These are phyloP conservation scores for Aspergillus carlsbadensis DNA, from an alignment of 495 filamentous ascomycete genomes.

Conservation along the genomic window DNA sequence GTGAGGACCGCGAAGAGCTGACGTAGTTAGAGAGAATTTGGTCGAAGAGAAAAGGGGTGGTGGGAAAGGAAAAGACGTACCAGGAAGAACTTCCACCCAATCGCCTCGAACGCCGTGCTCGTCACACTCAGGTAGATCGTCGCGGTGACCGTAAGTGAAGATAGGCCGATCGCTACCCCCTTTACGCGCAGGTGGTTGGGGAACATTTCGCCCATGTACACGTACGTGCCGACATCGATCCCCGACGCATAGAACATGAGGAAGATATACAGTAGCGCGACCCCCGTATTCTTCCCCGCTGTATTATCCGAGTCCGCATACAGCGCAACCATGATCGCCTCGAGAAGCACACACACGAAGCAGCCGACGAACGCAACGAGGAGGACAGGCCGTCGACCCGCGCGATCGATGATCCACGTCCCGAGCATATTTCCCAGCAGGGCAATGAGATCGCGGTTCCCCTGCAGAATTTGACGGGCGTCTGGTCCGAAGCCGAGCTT, in stretches of 20 bases:
- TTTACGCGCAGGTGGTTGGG: neutral
- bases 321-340: neutral
- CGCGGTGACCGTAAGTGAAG: neutral
- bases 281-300: neutral
- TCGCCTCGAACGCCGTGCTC: neutral
- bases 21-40: neutral
- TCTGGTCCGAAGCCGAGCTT: neutral
- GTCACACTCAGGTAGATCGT: neutral
- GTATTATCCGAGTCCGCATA: neutral
- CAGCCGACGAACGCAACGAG: neutral
- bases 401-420: neutral
- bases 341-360: neutral
- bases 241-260: neutral
- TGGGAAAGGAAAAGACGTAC: no score
- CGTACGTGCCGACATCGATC: neutral
- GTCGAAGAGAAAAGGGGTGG: no score
- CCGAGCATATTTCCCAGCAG: neutral
- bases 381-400: neutral
- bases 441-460: neutral
- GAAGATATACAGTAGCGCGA: neutral
- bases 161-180: neutral
- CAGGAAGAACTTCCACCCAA: conserved; percentile 5
- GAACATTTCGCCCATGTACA: neutral
- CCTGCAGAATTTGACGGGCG: neutral
- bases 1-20: no score